These are phyloP conservation scores for Fusarium sp. DNA, from an alignment of 2,329 filamentous ascomycete genomes.

Conservation along the genomic window DNA sequence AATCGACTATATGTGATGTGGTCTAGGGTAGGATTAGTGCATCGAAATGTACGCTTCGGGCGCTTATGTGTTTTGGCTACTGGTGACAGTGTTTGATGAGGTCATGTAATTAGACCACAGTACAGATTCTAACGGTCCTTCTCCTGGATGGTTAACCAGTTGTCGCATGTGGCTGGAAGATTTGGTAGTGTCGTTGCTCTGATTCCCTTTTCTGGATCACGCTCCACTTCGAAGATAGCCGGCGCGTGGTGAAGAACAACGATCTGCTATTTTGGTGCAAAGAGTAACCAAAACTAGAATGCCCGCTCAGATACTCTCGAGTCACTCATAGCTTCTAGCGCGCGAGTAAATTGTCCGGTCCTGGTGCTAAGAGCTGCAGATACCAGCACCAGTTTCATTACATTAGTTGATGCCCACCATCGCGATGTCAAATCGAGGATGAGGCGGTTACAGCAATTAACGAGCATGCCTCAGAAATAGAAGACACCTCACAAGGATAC, in stretches of 20 bases:
- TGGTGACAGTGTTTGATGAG: neutral
- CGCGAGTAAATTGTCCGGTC: neutral
- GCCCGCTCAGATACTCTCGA: neutral
- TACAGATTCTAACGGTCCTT: neutral
- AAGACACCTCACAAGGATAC: neutral
- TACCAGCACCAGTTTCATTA: neutral
- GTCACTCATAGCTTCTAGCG: neutral
- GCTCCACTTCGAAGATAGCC: neutral
- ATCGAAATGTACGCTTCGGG: neutral
- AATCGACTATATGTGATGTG: neutral
- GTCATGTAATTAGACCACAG: neutral
- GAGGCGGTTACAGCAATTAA: neutral
- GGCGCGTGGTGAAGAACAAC: neutral
- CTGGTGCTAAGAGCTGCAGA: neutral
- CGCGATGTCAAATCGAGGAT: neutral
- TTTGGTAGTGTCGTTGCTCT: neutral
- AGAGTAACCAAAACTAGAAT: neutral
- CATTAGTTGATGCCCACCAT: neutral
- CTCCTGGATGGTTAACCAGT: neutral
- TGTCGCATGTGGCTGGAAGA: neutral
- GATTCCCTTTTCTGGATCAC: neutral
- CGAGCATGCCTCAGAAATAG: neutral
- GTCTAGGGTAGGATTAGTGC: neutral
- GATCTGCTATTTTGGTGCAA: conserved; percentile 5
- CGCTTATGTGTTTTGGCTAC: neutral